Conservation (phyloP, 345 rosid species). For the Excoecaria agallocha region DNA sequence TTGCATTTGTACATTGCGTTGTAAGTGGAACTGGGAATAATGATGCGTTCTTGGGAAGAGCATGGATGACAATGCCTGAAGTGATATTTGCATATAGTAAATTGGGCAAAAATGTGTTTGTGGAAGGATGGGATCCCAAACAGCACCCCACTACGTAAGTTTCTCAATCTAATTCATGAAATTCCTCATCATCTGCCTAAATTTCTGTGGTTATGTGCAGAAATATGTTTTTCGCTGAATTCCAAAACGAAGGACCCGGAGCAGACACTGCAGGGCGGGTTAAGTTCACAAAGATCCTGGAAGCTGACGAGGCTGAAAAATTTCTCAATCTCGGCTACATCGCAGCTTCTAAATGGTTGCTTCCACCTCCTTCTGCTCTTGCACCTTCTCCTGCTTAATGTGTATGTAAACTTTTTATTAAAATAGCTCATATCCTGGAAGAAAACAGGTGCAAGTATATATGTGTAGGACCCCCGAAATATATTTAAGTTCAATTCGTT, state of each 20-base stretch:
- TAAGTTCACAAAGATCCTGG: constrained; percentile 38
- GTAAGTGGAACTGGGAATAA: constrained; percentile 40
- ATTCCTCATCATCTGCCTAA: too few species aligned
- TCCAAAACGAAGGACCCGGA: constrained; percentile 52
- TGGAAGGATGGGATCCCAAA: constrained; percentile 54
- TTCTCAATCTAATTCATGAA: too few species aligned
- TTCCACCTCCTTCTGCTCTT: constrained; percentile 47
- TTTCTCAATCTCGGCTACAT: constrained; percentile 47
- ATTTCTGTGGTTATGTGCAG: too few species aligned
- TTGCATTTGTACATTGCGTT: constrained; percentile 52
- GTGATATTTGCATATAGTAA: constrained; percentile 48
- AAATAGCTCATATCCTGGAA: too few species aligned
- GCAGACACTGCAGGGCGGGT: constrained; percentile 27
- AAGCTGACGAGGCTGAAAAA: constrained; percentile 24
- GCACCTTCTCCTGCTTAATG: too few species aligned
- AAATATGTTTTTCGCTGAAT: constrained; percentile 46
- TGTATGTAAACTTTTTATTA: too few species aligned
- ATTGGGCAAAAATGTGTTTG: constrained; percentile 35
- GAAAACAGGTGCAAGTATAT: too few species aligned
- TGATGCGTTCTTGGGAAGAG: constrained; percentile 50
- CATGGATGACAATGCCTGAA: constrained; percentile 52
- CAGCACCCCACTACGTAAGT: constrained; percentile 9
- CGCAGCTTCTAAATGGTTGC: constrained; percentile 57
- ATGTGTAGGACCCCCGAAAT: too few species aligned
- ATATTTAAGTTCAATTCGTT: too few species aligned